These are phyloP conservation scores for Lactarius sanguifluus DNA, from an alignment of 768 basidiomycete species.

Conservation along the genomic window DNA sequence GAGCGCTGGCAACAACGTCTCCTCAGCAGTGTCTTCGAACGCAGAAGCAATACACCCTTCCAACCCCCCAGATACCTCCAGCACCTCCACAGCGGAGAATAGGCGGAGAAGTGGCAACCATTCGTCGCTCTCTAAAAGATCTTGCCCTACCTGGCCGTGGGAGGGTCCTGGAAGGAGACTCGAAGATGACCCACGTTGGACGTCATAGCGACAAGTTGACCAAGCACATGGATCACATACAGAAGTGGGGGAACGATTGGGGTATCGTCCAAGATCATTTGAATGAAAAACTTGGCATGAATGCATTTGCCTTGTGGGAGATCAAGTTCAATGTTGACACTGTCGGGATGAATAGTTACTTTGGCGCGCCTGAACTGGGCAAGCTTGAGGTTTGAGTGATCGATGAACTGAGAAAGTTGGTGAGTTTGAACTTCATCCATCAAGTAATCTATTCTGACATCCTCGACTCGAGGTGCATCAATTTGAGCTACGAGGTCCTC, in stretches of 20 bases:
- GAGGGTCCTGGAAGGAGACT: neutral
- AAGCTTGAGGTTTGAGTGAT: neutral
- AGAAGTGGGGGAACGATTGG: neutral
- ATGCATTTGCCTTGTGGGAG: neutral
- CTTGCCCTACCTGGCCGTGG: too few relatives aligned
- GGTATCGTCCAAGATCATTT: too few relatives aligned
- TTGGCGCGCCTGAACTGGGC: neutral
- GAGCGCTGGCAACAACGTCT: neutral
- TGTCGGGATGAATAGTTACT: fast-evolving
- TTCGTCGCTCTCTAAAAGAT: neutral
- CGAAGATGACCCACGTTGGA: neutral
- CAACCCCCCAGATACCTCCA: neutral
- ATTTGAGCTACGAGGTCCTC: neutral
- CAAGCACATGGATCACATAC: neutral
- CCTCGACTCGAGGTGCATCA: neutral
- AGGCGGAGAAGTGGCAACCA: neutral
- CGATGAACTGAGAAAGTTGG: neutral
- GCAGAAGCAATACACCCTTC: neutral
- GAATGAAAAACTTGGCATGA: neutral
- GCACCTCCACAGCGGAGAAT: neutral
- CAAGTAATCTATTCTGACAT: neutral
- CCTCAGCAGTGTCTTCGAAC: neutral
- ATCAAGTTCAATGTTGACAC: neutral
- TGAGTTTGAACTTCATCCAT: neutral
- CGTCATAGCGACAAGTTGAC: neutral